Evolutionary conservation across 2,329 filamentous ascomycete species (phyloP), one percentile per base, ranked within the genome.

Genomic region (Calonectria leucothoes): DNA sequence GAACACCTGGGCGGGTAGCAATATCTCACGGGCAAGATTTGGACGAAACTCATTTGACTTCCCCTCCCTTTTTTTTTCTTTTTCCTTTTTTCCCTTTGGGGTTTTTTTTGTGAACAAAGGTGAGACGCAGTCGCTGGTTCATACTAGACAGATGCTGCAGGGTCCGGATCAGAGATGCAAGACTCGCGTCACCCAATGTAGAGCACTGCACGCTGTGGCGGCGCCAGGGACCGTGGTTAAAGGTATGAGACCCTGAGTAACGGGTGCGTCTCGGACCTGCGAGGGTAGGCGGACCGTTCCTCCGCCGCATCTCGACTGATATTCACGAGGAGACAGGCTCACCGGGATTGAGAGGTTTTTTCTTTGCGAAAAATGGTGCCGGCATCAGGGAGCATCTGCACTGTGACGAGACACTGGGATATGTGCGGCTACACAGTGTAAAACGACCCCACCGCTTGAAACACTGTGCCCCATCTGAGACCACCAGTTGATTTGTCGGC

Each of bases 381-480:
- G 6, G n/a, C 29, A 33, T 11, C 11, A 12, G 10, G 42, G 27
- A 37, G 31, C 25, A 48, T 52, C 17, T 63, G 66, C 71, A 73
- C 71, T 70, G 71, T 73, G 27, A 48, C 14, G 23, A 35, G 12
- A 20, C 23, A 23, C 27, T 25, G 23, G 23, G 51, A 31, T 52
- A 23, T 6, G 66, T 35, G n/a, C 12, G 11, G 7, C 15, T 4
- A 6, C 31, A 73, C 71, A 70, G 71, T 70, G 52, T 37, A 37
- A 23, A 52, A 6, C 45, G 25, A 73, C 59, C 66, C 66, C 66
- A 66, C 70, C 59, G 17, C 7, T 4, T 33, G 11, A 65, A 66
- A 66, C 66, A 73, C 71, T 73, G 71, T 73, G 59, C 71, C 66
- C 71, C 71, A 73, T 66, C 66, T 25, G 45, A 64, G 49, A 63